These are phyloP conservation scores for Macrolepiota dolichaula DNA, from an alignment of 768 basidiomycete species.

Conservation along the genomic window DNA sequence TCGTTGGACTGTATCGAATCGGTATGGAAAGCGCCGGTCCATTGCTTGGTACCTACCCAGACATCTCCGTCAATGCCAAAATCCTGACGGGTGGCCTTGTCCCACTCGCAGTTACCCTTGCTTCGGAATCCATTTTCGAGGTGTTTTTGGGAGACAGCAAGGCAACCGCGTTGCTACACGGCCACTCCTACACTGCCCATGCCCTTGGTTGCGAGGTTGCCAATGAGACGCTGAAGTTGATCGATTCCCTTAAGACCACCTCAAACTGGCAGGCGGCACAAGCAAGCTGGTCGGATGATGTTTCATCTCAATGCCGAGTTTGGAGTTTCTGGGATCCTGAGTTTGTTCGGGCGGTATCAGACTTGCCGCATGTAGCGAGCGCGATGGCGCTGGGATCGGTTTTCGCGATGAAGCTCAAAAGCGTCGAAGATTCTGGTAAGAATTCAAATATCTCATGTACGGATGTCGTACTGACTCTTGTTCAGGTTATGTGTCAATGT, in stretches of 20 bases:
- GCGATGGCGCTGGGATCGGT: constrained; percentile 89
- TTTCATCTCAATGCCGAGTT: constrained; percentile 27
- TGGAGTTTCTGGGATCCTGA: constrained; percentile 90
- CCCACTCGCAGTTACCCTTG: constrained; percentile 83
- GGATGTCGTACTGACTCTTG: background rate
- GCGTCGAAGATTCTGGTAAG: constrained; percentile 44
- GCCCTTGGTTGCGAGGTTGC: constrained; percentile 92
- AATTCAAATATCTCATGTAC: background rate
- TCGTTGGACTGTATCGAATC: constrained; percentile 87
- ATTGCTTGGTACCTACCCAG: constrained; percentile 72
- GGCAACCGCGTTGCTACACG: constrained; percentile 85
- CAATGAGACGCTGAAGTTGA: constrained; percentile 65
- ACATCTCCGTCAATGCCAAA: constrained; percentile 91
- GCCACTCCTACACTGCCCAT: constrained; percentile 95
- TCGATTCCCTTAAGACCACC: constrained; percentile 48
- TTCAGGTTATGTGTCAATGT: constrained; percentile 56
- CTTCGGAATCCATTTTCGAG: constrained; percentile 74
- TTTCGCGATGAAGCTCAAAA: constrained; percentile 71
- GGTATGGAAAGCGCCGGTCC: constrained; percentile 64
- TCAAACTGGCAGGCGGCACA: constrained; percentile 60
- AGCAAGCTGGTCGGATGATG: constrained; percentile 47
- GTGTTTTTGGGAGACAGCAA: constrained; percentile 77
- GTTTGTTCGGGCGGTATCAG: constrained; percentile 66
- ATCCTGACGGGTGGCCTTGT: constrained; percentile 90
- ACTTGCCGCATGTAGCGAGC: constrained; percentile 54